These are phyloP conservation scores for Prototheca stagnorum DNA, from an alignment of 163 green algal genomes.

Conservation along the genomic window DNA sequence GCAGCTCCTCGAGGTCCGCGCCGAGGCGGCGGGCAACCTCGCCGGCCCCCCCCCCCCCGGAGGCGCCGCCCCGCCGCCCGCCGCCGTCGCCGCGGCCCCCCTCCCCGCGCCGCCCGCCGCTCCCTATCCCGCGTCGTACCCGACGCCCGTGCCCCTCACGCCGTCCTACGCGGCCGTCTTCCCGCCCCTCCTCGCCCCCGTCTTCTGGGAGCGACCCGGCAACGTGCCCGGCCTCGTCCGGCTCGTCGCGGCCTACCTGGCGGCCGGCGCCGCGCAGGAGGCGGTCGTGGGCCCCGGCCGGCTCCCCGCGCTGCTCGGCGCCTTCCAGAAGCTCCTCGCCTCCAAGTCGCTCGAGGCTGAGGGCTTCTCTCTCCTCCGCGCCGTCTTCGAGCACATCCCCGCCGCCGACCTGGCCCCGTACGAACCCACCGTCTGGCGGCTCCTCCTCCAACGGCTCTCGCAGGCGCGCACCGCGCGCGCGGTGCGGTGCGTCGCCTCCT, in stretches of 20 bases:
- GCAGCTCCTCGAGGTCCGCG: slow-evolving; percentile 57
- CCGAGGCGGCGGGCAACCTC: not conserved
- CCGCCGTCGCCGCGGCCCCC: too few species aligned
- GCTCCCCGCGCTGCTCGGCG: slow-evolving; percentile 58
- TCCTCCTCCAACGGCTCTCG: slow-evolving; percentile 51
- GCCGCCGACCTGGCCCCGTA: not conserved
- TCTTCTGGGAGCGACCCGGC: slow-evolving; percentile 78
- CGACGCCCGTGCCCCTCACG: slow-evolving; percentile 33
- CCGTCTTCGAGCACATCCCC: slow-evolving; percentile 19
- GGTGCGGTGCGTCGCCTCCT: slow-evolving; percentile 26
- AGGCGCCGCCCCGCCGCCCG: too few species aligned
- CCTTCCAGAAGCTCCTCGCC: slow-evolving; percentile 82
- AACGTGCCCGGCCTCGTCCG: slow-evolving; percentile 87
- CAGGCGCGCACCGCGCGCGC: not conserved
- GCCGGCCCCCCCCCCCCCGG: too few species aligned
- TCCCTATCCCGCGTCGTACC: too few species aligned
- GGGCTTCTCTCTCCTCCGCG: slow-evolving; percentile 76
- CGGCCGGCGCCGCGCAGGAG: slow-evolving; percentile 48
- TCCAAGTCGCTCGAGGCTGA: slow-evolving; percentile 69
- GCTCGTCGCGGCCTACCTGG: slow-evolving; percentile 81
- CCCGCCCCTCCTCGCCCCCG: slow-evolving; percentile 60
- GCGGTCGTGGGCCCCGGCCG: slow-evolving; percentile 37
- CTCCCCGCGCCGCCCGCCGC: too few species aligned
- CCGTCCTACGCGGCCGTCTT: slow-evolving; percentile 66
- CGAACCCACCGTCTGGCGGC: not conserved